phyloP scores from a whole-genome alignment of 495 filamentous ascomycete species.

The Halenospora varia region DNA sequence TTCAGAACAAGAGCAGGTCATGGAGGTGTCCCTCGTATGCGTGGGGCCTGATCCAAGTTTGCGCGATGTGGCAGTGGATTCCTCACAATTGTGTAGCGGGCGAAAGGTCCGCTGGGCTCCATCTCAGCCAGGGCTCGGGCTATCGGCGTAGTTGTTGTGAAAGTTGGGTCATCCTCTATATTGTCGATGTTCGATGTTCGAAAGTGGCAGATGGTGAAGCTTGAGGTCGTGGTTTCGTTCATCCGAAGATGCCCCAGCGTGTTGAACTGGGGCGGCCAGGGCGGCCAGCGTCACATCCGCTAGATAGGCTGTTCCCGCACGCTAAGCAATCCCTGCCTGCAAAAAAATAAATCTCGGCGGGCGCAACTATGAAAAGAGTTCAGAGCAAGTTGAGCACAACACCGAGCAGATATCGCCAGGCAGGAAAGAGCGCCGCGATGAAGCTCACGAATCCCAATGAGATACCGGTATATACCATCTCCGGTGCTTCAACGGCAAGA shows the following conservation, averaged over 20 bases:
- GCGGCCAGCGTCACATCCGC: too few species aligned
- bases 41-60: neutral
- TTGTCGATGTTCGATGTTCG: neutral
- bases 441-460: slow-evolving; percentile 83
- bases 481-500: slow-evolving; percentile 83
- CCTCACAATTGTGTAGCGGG: slow-evolving; percentile 14
- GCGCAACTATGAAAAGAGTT: neutral
- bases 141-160: neutral
- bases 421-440: slow-evolving; percentile 45
- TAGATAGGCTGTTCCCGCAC: neutral
- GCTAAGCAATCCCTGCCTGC: neutral
- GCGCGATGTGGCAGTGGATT: neutral
- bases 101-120: slow-evolving; percentile 19
- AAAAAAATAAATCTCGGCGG: slow-evolving; percentile 1
- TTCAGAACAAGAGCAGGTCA: neutral
- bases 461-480: slow-evolving; percentile 94
- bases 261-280: neutral
- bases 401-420: neutral
- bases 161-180: neutral
- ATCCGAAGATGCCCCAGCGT: neutral
- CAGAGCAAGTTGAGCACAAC: neutral
- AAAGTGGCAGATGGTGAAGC: neutral
- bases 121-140: slow-evolving; percentile 12
- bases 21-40: neutral
- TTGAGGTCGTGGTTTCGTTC: neutral